phyloP scores from a whole-genome alignment of 169 alveolate genomes.

The Theileria sp. region DNA sequence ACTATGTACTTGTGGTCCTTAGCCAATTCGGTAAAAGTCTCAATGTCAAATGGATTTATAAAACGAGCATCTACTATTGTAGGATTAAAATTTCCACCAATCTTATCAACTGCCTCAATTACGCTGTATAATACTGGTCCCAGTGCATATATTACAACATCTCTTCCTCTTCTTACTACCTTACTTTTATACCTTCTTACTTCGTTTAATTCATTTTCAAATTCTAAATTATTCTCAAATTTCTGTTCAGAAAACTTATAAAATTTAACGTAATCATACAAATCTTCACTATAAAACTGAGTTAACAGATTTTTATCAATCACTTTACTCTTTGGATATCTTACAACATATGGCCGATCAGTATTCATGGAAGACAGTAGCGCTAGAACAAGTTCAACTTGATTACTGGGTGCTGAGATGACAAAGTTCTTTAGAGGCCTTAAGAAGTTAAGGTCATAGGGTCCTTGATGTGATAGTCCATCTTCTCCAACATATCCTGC shows the following conservation, averaged over 20 bases:
- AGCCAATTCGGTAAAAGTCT: constrained; percentile 32
- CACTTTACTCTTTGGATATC: constrained; percentile 49
- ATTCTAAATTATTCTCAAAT: not conserved
- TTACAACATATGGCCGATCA: constrained; percentile 43
- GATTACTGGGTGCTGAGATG: constrained; percentile 80
- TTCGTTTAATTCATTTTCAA: not conserved
- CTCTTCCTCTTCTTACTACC: constrained; percentile 33
- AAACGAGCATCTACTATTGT: constrained; percentile 73
- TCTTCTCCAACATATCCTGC: constrained; percentile 86
- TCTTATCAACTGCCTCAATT: constrained; percentile 38
- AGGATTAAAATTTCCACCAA: constrained; percentile 15
- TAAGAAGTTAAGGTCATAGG: constrained; percentile 78
- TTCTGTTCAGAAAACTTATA: not conserved
- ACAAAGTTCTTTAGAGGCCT: constrained; percentile 76
- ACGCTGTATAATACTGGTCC: constrained; percentile 50
- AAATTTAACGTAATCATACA: not conserved
- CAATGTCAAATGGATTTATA: constrained; percentile 66
- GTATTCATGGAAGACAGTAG: constrained; percentile 13
- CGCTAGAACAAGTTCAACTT: constrained; percentile 68
- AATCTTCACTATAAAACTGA: not conserved
- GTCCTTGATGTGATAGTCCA: constrained; percentile 87
- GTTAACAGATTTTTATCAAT: constrained; percentile 12
- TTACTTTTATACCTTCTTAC: constrained; percentile 11
- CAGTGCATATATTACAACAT: constrained; percentile 43
- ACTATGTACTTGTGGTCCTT: constrained; percentile 41